These are phyloP conservation scores for Lactarius tabidus DNA, from an alignment of 768 basidiomycete species.

Conservation along the genomic window DNA sequence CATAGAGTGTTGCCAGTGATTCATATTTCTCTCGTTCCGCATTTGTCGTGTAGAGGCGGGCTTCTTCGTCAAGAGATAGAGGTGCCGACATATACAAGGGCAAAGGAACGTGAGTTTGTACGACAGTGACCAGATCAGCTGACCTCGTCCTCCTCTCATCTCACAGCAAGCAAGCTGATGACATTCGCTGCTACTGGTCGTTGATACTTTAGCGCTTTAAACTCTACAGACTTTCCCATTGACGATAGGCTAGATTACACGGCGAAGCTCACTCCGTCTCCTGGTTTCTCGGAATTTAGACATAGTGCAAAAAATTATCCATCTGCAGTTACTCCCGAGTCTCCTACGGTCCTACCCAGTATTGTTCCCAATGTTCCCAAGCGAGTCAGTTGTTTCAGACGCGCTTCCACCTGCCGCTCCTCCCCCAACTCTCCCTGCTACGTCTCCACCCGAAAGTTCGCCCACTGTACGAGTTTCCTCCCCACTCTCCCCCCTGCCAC, in stretches of 20 bases:
- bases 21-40: conserved; percentile 87
- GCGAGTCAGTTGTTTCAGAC: conserved; percentile 17
- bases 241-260: conserved; percentile 25
- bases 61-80: conserved; percentile 85
- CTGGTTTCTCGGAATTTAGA: conserved; percentile 47
- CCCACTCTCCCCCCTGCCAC: conserved; percentile 19
- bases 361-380: too few species aligned
- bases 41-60: conserved; percentile 80
- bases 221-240: conserved; percentile 35
- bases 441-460: conserved; percentile 5
- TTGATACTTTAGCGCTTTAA: too few species aligned
- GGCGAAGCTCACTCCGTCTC: conserved; percentile 13
- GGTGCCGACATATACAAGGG: conserved; percentile 33
- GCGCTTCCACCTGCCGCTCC: not conserved
- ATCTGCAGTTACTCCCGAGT: conserved; percentile 18
- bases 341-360: conserved; percentile 29
- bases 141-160: too few species aligned
- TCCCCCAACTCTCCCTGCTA: conserved; percentile 30
- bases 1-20: conserved; percentile 84
- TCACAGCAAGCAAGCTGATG: too few species aligned
- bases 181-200: too few species aligned
- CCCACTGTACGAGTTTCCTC: conserved; percentile 14
- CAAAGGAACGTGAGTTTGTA: not conserved
- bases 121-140: too few species aligned
- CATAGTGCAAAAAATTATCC: conserved; percentile 38